A percentile compares a stretch with the other conserved stretches of the same genome.
Conservation (phyloP, 2,329 filamentous ascomycete species). For the Fusarium udum region DNA sequence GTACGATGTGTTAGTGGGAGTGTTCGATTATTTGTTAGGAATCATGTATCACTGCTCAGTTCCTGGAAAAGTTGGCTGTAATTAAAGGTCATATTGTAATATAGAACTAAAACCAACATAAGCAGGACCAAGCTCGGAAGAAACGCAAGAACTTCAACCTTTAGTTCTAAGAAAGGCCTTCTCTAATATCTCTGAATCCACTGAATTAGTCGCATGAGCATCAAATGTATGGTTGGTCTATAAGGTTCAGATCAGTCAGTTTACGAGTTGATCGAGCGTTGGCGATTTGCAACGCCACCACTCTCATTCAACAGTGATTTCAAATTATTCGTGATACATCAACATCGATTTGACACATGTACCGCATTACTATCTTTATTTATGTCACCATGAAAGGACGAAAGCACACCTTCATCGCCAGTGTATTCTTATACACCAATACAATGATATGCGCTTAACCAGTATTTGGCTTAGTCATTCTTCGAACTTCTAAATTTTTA, state of each 20-base stretch:
- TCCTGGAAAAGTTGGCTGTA: slow-evolving; percentile 3
- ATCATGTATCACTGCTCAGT: background rate
- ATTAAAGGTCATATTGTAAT: slow-evolving; percentile 14
- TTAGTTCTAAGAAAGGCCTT: background rate
- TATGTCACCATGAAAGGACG: background rate
- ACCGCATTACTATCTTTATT: background rate
- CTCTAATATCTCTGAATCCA: background rate
- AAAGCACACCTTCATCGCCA: background rate
- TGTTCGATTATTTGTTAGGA: background rate
- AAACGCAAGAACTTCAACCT: background rate
- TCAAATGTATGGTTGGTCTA: background rate
- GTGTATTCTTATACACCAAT: slow-evolving; percentile 19
- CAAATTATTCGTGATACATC: background rate
- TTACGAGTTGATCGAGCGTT: background rate
- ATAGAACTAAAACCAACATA: background rate
- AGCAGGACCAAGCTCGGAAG: background rate
- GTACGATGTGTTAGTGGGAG: background rate
- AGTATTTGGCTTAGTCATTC: slow-evolving; percentile 34
- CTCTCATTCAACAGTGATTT: background rate
- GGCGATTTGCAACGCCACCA: background rate
- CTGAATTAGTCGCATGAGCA: background rate
- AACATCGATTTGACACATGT: background rate
- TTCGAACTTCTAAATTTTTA: slow-evolving; percentile 37
- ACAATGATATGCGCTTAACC: slow-evolving; percentile 6
- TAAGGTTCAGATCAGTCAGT: background rate